Conservation (phyloP, 805 yeast species). For the Lipomyces yamadae region DNA sequence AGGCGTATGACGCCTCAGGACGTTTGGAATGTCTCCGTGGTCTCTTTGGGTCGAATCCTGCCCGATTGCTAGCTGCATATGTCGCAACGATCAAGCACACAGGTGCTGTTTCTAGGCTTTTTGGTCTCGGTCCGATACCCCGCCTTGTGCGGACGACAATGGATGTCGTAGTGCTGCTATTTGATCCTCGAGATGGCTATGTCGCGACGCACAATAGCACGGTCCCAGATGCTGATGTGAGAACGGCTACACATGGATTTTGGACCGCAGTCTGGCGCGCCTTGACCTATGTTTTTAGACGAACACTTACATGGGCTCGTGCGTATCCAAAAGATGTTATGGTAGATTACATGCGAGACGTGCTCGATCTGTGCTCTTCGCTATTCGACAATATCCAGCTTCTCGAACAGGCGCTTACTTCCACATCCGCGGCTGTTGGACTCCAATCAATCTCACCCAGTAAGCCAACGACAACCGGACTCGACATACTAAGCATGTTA, state of each 20-base stretch:
- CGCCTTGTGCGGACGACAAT: conserved; percentile 72
- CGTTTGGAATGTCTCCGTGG: conserved; percentile 74
- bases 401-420: conserved; percentile 49
- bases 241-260: conserved; percentile 49
- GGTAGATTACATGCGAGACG: conserved; percentile 84
- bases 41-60: conserved; percentile 54
- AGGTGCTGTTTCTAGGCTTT: conserved; percentile 48
- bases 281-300: conserved; percentile 66
- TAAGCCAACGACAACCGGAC: conserved; percentile 16
- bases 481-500: conserved; percentile 56
- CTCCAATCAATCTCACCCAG: conserved; percentile 19
- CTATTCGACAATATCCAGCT: conserved; percentile 68
- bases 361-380: conserved; percentile 73
- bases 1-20: conserved; percentile 78
- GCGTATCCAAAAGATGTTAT: conserved; percentile 59
- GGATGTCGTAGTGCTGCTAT: conserved; percentile 69
- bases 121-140: conserved; percentile 73
- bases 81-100: conserved; percentile 52
- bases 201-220: conserved; percentile 45
- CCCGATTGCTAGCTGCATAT: conserved; percentile 56
- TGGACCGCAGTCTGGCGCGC: conserved; percentile 81
- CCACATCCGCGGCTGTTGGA: conserved; percentile 41
- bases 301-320: conserved; percentile 78
- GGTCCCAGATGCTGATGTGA: conserved; percentile 40
- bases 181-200: conserved; percentile 70